Conservation (phyloP, 1,284 basidiomycete species). For the Tilletia setariae region DNA sequence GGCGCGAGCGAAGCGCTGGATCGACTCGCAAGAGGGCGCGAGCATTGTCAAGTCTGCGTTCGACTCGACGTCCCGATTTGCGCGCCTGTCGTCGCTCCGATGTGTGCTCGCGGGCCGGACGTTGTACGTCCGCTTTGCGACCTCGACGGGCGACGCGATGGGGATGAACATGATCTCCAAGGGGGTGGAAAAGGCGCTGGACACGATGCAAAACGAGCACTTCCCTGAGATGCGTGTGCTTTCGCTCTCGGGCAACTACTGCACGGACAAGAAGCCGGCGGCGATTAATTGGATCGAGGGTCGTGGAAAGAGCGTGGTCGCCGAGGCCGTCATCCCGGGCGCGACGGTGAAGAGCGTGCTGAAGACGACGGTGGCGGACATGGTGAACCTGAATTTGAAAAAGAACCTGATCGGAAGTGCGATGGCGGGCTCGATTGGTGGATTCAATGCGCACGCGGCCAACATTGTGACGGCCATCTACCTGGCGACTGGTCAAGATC, state of each 20-base stretch:
- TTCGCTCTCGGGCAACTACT: conserved; percentile 94
- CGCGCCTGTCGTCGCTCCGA: conserved; percentile 47
- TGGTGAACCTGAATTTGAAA: conserved; percentile 91
- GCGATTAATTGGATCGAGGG: conserved; percentile 99
- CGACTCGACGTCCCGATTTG: conserved; percentile 69
- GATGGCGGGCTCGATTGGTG: conserved; percentile 95
- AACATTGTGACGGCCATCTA: conserved; percentile 94
- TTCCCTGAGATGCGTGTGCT: conserved; percentile 94
- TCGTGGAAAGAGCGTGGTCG: conserved; percentile 93
- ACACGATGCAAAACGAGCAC: conserved; percentile 67
- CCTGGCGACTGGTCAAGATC: conserved; percentile 96
- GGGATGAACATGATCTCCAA: conserved; percentile 92
- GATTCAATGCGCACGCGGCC: conserved; percentile 97
- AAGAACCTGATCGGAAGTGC: conserved; percentile 97
- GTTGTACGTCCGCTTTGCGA: conserved; percentile 91
- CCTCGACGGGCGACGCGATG: conserved; percentile 96
- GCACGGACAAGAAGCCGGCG: conserved; percentile 99
- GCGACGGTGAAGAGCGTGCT: conserved; percentile 81
- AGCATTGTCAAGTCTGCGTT: conserved; percentile 76
- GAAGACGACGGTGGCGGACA: conserved; percentile 87
- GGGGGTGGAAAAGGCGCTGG: conserved; percentile 75
- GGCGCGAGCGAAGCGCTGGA: conserved; percentile 81
- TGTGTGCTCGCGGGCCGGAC: conserved; percentile 59
- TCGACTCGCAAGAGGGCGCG: conserved; percentile 80
- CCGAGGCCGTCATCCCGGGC: conserved; percentile 89